Percentiles rank a stretch among this genome's conserved stretches.
phyloP scores from a whole-genome alignment of 2,329 filamentous ascomycete species.

The Hypoxylon sp. region DNA sequence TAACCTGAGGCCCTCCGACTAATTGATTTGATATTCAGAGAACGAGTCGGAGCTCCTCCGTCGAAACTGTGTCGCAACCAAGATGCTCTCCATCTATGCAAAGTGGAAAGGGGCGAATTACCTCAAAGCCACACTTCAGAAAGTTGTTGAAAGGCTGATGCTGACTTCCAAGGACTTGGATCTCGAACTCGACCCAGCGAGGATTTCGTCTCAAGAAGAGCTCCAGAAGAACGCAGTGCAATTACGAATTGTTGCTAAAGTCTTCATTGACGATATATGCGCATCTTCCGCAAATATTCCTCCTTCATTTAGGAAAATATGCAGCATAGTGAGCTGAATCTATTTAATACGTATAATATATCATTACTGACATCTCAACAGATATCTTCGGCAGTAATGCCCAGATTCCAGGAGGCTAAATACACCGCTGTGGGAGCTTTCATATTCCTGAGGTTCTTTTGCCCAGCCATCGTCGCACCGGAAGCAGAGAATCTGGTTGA shows the following conservation, averaged over 20 bases:
- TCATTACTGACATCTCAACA: conserved; percentile 49
- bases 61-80: conserved; percentile 79
- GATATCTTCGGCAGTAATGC: conserved; percentile 75
- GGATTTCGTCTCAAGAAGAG: conserved; percentile 72
- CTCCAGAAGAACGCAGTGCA: conserved; percentile 76
- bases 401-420: conserved; percentile 76
- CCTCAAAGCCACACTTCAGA: conserved; percentile 74
- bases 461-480: conserved; percentile 78
- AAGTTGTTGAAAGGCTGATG: conserved; percentile 76
- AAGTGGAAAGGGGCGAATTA: conserved; percentile 79
- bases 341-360: not conserved
- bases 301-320: conserved; percentile 75
- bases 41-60: conserved; percentile 77
- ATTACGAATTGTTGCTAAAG: conserved; percentile 76
- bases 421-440: conserved; percentile 81
- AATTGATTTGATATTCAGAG: conserved; percentile 58
- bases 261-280: conserved; percentile 80
- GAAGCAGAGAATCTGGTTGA: conserved; percentile 77
- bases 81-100: conserved; percentile 79
- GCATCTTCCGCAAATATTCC: conserved; percentile 74
- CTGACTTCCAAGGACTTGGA: conserved; percentile 76
- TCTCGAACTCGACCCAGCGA: conserved; percentile 76
- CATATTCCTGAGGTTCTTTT: conserved; percentile 80
- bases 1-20: not conserved
- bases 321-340: conserved; percentile 69